A percentile compares a stretch with the other conserved stretches of the same genome.
Evolutionary conservation across 1,284 basidiomycete species (phyloP).

Genomic region (Hortiboletus rubellus): DNA sequence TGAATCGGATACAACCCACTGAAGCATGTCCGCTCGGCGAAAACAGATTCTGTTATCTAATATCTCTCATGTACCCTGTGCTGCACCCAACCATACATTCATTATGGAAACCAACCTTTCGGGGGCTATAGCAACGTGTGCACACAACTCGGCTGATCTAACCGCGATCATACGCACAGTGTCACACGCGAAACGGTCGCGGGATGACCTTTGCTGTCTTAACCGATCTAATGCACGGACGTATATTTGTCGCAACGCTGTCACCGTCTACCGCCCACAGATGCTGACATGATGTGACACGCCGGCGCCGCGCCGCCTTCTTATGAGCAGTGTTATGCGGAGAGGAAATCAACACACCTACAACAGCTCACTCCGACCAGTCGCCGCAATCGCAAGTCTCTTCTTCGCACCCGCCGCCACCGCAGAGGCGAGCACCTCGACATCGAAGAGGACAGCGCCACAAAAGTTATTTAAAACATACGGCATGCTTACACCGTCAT

Average conservation of each 20-base stretch:
- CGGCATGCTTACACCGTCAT: constrained; percentile 5
- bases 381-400: constrained; percentile 7
- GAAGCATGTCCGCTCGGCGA: constrained; percentile 1
- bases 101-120: constrained; percentile 2
- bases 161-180: neutral
- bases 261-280: neutral
- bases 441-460: constrained; percentile 11
- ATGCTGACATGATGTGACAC: neutral
- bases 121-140: neutral
- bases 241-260: neutral
- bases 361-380: constrained; percentile 1
- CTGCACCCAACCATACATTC: neutral
- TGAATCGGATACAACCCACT: constrained; percentile 18
- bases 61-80: neutral
- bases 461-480: constrained; percentile 6
- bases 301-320: neutral
- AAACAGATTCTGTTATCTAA: constrained; percentile 7
- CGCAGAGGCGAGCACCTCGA: constrained; percentile 14
- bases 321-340: neutral
- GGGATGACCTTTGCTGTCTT: neutral
- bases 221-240: neutral
- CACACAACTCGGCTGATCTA: neutral
- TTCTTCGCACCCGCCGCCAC: constrained; percentile 33
- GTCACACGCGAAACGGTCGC: neutral
- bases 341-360: constrained; percentile 11